Evolutionary conservation across 2,329 filamentous ascomycete species (phyloP).

Genomic region (Apiospora aurea): DNA sequence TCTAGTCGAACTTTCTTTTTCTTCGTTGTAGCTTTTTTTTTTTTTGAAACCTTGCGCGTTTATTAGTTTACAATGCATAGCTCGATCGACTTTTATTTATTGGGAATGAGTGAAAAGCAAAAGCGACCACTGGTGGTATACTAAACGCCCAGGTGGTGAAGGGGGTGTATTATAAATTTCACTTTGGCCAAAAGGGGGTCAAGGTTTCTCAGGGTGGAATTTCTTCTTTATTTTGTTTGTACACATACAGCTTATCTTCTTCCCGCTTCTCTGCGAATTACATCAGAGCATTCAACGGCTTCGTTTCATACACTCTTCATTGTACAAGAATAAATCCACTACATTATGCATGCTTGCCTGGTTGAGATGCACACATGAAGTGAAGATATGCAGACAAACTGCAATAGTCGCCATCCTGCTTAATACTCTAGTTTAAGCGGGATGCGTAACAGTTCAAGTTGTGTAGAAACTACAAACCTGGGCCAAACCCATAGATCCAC

Average conservation of each 20-base stretch:
- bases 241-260: not conserved
- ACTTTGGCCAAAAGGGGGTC: not conserved
- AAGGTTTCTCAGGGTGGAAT: not conserved
- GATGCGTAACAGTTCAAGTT: not conserved
- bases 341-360: not conserved
- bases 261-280: not conserved
- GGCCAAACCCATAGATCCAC: not conserved
- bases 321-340: not conserved
- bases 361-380: not conserved
- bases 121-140: not conserved
- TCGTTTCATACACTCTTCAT: not conserved
- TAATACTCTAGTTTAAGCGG: not conserved
- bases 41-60: not conserved
- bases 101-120: not conserved
- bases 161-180: not conserved
- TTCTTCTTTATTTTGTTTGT: not conserved
- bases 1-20: not conserved
- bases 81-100: not conserved
- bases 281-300: not conserved
- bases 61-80: not conserved
- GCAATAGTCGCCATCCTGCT: not conserved
- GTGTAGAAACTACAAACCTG: not conserved
- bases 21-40: not conserved
- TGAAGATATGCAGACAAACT: not conserved
- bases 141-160: not conserved